These are phyloP conservation scores for Exophiala alcalophila DNA, from an alignment of 2,329 filamentous ascomycete species.

Conservation along the genomic window DNA sequence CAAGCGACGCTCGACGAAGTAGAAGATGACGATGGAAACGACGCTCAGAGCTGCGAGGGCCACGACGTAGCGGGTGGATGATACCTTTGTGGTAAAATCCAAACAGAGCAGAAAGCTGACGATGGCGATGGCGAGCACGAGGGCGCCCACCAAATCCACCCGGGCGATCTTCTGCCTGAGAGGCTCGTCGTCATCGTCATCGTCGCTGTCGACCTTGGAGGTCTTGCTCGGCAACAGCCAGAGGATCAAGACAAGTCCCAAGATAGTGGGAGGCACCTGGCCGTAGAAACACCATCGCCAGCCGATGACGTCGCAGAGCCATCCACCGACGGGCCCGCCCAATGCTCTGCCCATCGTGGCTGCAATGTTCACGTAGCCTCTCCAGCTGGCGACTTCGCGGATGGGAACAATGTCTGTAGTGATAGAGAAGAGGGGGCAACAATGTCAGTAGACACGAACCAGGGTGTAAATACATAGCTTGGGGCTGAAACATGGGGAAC, in stretches of 20 bases:
- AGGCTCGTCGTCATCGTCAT: background rate
- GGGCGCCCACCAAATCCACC: conserved; percentile 59
- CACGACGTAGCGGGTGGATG: background rate
- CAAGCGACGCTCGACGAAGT: conserved; percentile 34
- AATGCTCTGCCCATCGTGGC: conserved; percentile 50
- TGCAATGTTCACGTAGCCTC: conserved; percentile 53
- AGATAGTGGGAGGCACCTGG: conserved; percentile 55
- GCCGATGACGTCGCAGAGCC: conserved; percentile 59
- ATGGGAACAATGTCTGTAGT: conserved; percentile 47
- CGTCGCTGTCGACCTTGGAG: conserved; percentile 1
- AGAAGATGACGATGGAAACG: conserved; percentile 27
- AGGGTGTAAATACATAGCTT: background rate
- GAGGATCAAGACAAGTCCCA: conserved; percentile 50
- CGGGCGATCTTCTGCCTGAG: conserved; percentile 42
- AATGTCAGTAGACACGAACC: no score
- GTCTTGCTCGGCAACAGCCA: conserved; percentile 38
- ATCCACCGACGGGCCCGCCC: conserved; percentile 59
- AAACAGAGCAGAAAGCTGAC: conserved; percentile 47
- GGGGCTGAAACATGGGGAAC: background rate
- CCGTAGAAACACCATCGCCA: conserved; percentile 64
- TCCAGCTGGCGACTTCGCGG: conserved; percentile 48
- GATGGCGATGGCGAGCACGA: conserved; percentile 46
- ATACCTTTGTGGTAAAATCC: conserved; percentile 41
- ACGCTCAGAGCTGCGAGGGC: background rate
- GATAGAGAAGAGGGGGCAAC: background rate